A percentile compares a stretch with the other conserved stretches of the same genome.
These are phyloP conservation scores for Leccinum truebloodii DNA, from an alignment of 768 basidiomycete species.

Conservation along the genomic window DNA sequence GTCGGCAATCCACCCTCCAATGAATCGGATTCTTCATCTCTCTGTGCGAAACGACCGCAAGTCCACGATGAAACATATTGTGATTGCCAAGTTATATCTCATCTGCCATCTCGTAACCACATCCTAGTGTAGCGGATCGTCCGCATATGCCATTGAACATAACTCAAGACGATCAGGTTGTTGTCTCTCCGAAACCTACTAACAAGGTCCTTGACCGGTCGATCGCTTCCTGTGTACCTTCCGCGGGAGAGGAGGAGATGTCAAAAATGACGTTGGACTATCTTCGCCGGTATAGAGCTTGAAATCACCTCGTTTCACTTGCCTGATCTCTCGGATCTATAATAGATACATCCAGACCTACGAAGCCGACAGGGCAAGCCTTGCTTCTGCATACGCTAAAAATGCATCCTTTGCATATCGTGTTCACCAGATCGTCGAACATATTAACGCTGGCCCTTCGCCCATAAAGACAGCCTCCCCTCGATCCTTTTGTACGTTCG, in stretches of 20 bases:
- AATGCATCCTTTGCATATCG: constrained; percentile 35
- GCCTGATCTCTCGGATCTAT: constrained; percentile 8
- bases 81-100: constrained; percentile 2
- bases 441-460: background rate
- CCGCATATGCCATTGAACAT: background rate
- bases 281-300: constrained; percentile 29
- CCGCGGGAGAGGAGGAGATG: constrained; percentile 24
- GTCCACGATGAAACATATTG: constrained; percentile 4
- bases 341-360: constrained; percentile 34
- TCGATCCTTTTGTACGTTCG: constrained; percentile 20
- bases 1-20: background rate
- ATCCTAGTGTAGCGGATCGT: background rate
- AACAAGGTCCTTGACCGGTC: background rate
- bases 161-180: background rate
- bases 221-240: background rate
- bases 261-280: constrained; percentile 32
- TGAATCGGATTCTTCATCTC: background rate
- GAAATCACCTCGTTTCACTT: background rate
- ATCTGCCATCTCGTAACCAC: background rate
- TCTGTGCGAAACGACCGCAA: background rate
- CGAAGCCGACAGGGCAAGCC: constrained; percentile 33
- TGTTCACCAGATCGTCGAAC: constrained; percentile 14
- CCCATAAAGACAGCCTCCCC: constrained; percentile 4
- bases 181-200: background rate
- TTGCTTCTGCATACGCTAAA: constrained; percentile 34